Evolutionary conservation across 805 yeast genomes (phyloP).

Genomic region (Millerago galiae): DNA sequence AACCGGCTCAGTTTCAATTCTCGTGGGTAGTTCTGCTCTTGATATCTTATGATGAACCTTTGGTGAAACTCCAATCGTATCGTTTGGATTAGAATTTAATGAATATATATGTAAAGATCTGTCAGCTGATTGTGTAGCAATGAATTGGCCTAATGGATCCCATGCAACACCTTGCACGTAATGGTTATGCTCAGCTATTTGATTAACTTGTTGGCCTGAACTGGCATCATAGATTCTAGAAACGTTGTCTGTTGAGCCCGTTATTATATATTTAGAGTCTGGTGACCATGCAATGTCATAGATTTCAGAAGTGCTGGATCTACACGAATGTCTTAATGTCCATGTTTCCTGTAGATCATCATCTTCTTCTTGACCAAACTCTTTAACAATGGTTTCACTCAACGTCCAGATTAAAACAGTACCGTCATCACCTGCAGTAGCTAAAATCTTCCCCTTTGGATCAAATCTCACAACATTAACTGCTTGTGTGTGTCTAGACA

Average conservation of each 20-base stretch:
- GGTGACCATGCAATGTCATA: conserved; percentile 96
- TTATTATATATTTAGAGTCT: conserved; percentile 62
- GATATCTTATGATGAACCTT: conserved; percentile 41
- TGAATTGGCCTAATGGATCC: conserved; percentile 78
- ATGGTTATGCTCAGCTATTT: conserved; percentile 70
- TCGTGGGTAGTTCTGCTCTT: conserved; percentile 52
- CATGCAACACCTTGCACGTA: conserved; percentile 95
- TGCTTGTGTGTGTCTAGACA: conserved; percentile 87
- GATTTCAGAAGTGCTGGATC: conserved; percentile 66
- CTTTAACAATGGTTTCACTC: conserved; percentile 46
- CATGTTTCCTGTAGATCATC: conserved; percentile 68
- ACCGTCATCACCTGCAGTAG: conserved; percentile 96
- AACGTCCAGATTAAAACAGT: conserved; percentile 74
- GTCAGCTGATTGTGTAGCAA: conserved; percentile 90
- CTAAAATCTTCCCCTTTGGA: conserved; percentile 61
- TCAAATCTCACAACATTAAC: conserved; percentile 86
- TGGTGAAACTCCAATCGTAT: conserved; percentile 30
- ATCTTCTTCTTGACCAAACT: conserved; percentile 45
- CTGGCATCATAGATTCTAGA: conserved; percentile 59
- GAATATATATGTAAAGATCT: conserved; percentile 69
- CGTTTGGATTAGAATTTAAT: conserved; percentile 22
- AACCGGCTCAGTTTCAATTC: conserved; percentile 1
- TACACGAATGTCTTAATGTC: conserved; percentile 53
- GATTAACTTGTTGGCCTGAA: conserved; percentile 51
- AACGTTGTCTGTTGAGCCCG: conserved; percentile 88